Percentiles rank a stretch among this genome's conserved stretches.
phyloP scores from a whole-genome alignment of 768 basidiomycete species.

The Agaricus sinodeliciosus region DNA sequence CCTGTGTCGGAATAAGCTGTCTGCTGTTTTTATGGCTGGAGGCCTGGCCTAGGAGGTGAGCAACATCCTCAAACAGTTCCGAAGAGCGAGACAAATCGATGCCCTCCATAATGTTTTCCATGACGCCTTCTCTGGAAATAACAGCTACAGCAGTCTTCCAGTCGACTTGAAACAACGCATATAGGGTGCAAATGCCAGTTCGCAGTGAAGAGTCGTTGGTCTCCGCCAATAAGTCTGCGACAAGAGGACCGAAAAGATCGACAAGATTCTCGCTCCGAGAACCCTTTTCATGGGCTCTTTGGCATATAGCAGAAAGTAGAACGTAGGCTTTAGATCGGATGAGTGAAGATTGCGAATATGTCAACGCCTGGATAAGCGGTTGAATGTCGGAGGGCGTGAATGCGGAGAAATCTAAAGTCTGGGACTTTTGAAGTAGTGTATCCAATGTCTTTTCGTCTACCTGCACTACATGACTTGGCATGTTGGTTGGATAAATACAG shows the following conservation, averaged over 20 bases:
- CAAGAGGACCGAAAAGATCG: constrained; percentile 41
- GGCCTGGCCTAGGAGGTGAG: constrained; percentile 72
- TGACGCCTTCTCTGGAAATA: constrained; percentile 54
- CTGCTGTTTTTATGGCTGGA: constrained; percentile 71
- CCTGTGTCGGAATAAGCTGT: constrained; percentile 47
- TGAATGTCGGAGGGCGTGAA: constrained; percentile 50
- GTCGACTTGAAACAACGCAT: constrained; percentile 84
- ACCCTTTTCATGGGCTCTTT: constrained; percentile 40
- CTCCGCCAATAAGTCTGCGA: constrained; percentile 47
- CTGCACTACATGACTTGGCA: background rate
- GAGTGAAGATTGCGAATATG: constrained; percentile 25
- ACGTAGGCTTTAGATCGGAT: constrained; percentile 66
- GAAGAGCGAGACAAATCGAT: constrained; percentile 56
- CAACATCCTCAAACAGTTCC: constrained; percentile 50
- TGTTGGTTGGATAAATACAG: background rate
- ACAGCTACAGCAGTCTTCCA: constrained; percentile 58
- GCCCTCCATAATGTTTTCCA: constrained; percentile 61
- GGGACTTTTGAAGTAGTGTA: constrained; percentile 3
- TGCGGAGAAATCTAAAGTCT: constrained; percentile 20
- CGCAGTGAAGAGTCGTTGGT: constrained; percentile 47
- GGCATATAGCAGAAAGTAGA: constrained; percentile 61
- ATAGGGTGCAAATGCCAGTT: constrained; percentile 56
- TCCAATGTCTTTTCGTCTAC: constrained; percentile 5
- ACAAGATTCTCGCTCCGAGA: constrained; percentile 40
- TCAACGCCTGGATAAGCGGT: constrained; percentile 44